Conservation (phyloP, 1,284 basidiomycete species). For the Golubevia sp. region DNA sequence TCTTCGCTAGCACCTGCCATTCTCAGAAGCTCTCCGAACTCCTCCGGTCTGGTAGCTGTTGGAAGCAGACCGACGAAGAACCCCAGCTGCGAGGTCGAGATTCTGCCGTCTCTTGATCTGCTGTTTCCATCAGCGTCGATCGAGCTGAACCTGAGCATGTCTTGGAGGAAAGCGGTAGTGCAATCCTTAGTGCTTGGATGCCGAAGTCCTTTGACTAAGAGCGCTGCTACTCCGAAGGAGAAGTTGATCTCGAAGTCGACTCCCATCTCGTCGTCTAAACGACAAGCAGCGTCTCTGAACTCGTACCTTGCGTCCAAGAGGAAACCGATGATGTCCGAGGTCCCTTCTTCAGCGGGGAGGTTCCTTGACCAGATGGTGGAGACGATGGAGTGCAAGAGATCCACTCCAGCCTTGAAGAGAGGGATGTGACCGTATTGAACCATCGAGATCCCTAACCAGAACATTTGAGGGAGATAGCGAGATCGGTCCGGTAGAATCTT, state of each 20-base stretch:
- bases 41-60: constrained; percentile 36
- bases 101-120: constrained; percentile 23
- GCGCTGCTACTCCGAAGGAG: constrained; percentile 44
- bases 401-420: constrained; percentile 46
- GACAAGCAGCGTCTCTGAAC: constrained; percentile 43
- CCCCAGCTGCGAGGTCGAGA: constrained; percentile 37
- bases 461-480: constrained; percentile 51
- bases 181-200: constrained; percentile 41
- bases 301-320: constrained; percentile 44
- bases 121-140: constrained; percentile 24
- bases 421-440: constrained; percentile 48
- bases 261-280: constrained; percentile 48
- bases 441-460: constrained; percentile 51
- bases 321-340: constrained; percentile 31
- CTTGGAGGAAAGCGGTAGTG: constrained; percentile 39
- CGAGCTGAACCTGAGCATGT: constrained; percentile 33
- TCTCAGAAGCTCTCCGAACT: constrained; percentile 36
- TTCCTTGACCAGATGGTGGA: constrained; percentile 31
- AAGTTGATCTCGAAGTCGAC: constrained; percentile 58
- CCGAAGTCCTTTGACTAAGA: constrained; percentile 48
- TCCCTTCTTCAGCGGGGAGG: constrained; percentile 25
- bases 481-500: constrained; percentile 41
- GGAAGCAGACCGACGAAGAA: constrained; percentile 49
- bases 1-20: constrained; percentile 30
- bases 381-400: constrained; percentile 41